phyloP scores from a whole-genome alignment of 495 filamentous ascomycete species.

The Aspergillus taichungensis region DNA sequence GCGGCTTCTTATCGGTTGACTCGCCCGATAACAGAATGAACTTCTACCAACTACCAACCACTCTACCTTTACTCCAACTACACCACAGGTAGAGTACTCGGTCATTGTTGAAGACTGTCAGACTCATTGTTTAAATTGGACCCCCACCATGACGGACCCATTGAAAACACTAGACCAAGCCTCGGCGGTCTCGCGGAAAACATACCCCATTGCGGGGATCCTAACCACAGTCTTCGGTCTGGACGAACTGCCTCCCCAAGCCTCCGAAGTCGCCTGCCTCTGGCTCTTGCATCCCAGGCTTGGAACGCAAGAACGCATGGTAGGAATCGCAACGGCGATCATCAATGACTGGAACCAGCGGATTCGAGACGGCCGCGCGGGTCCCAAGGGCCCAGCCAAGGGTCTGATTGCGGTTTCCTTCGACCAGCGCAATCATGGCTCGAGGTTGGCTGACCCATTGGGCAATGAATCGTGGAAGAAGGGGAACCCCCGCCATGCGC shows the following conservation, averaged over 20 bases:
- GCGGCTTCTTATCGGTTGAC: no score
- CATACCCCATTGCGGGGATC: slow-evolving; percentile 65
- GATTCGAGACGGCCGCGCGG: slow-evolving; percentile 16
- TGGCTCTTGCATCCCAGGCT: slow-evolving; percentile 83
- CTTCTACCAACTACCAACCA: not conserved
- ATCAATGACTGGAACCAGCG: slow-evolving; percentile 51
- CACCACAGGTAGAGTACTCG: not conserved
- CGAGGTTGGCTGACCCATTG: slow-evolving; percentile 47
- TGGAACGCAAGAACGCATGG: slow-evolving; percentile 62
- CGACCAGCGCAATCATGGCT: slow-evolving; percentile 87
- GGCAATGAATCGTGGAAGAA: slow-evolving; percentile 68
- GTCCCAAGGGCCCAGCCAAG: slow-evolving; percentile 14
- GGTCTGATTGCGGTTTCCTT: slow-evolving; percentile 73
- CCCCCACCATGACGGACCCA: slow-evolving; percentile 27
- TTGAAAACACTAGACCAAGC: slow-evolving; percentile 24
- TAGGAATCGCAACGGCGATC: slow-evolving; percentile 41
- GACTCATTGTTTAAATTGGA: no score
- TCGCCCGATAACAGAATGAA: no score
- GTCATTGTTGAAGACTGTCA: no score
- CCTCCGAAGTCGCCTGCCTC: slow-evolving; percentile 54
- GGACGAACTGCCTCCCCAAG: slow-evolving; percentile 49
- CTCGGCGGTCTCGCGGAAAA: slow-evolving; percentile 48
- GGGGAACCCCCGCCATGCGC: slow-evolving; percentile 75
- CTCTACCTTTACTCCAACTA: not conserved
- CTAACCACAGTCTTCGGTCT: slow-evolving; percentile 71